These are phyloP conservation scores for Nigrospora oryzae DNA, from an alignment of 2,329 filamentous ascomycete genomes.

Conservation along the genomic window DNA sequence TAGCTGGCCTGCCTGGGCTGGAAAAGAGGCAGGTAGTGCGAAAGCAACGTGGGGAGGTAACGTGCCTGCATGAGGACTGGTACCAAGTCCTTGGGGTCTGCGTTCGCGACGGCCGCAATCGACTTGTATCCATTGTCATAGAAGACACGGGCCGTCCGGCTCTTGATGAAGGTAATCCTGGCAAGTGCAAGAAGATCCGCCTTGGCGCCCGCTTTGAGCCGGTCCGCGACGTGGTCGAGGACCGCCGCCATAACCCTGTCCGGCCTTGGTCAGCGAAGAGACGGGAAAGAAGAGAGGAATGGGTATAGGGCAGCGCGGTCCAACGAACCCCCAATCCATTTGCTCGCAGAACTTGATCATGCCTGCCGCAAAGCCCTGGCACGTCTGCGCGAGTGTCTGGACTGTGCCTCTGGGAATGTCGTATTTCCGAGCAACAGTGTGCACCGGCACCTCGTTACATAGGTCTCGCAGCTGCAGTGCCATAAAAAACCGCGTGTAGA, in stretches of 20 bases:
- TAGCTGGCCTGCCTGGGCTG: neutral
- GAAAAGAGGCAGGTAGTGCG: conserved; percentile 1
- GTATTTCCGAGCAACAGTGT: conserved; percentile 62
- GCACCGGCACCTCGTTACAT: conserved; percentile 67
- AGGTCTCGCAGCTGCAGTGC: conserved; percentile 71
- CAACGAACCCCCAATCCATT: conserved; percentile 60
- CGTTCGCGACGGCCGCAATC: conserved; percentile 59
- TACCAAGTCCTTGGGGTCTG: conserved; percentile 57
- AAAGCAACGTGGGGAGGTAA: neutral
- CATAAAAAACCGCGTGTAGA: conserved; percentile 66
- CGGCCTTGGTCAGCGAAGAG: conserved; percentile 2
- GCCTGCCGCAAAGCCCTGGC: conserved; percentile 69
- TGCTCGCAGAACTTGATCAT: conserved; percentile 73
- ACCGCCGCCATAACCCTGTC: conserved; percentile 58
- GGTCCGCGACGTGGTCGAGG: conserved; percentile 67
- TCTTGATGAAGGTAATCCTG: conserved; percentile 68
- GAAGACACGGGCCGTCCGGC: conserved; percentile 63
- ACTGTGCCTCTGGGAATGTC: conserved; percentile 61
- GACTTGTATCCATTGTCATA: conserved; percentile 71
- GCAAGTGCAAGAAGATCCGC: conserved; percentile 63
- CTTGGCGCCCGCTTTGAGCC: conserved; percentile 63
- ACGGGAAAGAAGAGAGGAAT: neutral
- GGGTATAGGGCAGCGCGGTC: neutral
- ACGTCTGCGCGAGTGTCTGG: conserved; percentile 65
- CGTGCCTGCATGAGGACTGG: conserved; percentile 63